Evolutionary conservation across 2,329 filamentous ascomycete genomes (phyloP), one percentile per base, ranked within the genome.

Genomic region (Trichophaea hybrida): DNA sequence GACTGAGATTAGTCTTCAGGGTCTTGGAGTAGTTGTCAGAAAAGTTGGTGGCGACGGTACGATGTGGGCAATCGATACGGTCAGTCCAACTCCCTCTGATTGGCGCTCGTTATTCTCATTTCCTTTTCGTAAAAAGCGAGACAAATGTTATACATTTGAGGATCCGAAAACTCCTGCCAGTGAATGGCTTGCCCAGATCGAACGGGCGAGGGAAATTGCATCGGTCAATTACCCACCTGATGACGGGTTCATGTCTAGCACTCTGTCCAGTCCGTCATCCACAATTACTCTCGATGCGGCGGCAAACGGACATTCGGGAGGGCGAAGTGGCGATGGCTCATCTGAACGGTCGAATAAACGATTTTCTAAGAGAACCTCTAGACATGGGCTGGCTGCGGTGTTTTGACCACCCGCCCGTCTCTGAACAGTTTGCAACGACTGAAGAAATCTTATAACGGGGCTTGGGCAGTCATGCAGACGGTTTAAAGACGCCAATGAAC

Each of bases 101-200:
- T 33, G 1, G 15, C 8, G 48, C 0, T 5, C 34, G 38, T 58
- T 35, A 46, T 51, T 48, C 31, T 40, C 31, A 54, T 40, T 31
- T 49, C 35, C 44, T 48, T 15, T 51, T 66, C 60, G 64, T 64
- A 53, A 72, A 65, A 67, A 95, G 91, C 82, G 82, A 65, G 90
- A 94, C 60, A 86, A 90, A 69, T 90, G 94, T 68, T 93, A 87
- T 71, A 86, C 86, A 12, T 98, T 98, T 69, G 93, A 98, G 74
- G 90, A 97, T 69, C 78, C 83, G n/a, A 95, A 94, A 71, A 79
- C 83, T 15, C 81, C 83, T 60, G 86, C 87, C 4, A 83, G 93
- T 66, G 91, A 97, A 71, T 98, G 93, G 93, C 79, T 97, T 53
- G 90, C 95, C 68, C 84, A 83, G 44, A 77, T 98, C 46, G 88